Evolutionary conservation across 2,329 filamentous ascomycete species (phyloP), one percentile per base, ranked within the genome.

Genomic region (Colletotrichum destructivum): DNA sequence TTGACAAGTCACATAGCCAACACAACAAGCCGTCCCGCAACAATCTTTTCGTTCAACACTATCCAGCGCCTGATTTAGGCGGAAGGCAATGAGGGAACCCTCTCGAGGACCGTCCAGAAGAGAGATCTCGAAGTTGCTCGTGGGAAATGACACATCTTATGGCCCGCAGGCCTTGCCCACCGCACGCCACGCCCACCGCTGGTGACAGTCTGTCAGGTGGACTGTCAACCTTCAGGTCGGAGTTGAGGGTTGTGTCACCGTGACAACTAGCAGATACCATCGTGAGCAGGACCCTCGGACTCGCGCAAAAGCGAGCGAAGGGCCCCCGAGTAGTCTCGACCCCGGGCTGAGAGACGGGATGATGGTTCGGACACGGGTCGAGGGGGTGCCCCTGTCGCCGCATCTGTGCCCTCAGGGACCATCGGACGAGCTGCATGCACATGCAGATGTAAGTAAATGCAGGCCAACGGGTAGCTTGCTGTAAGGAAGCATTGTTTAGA

Each of bases 121-220:
- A 42, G 11, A 23, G n/a, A n/a, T 54, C 54, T 21, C 38, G 26
- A 21, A 60, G 26, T 6, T 23, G 59, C 52, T 55, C 26, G 35
- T 18, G 12, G 40, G 26, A n/a, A 52, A 54, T n/a, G n/a, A 42
- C 26, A 4, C 26, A 26, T 26, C 26, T 26, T 57, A 52, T 44
- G 57, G 57, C 47, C 64, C 52, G n/a, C 12, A 12, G 15, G 2
- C 9, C 11, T 52, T 21, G 15, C 38, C 55, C 42, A 66, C 62
- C 62, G 55, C 62, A 56, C 56, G 63, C 68, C 63, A 71, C 56
- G 51, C 47, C 62, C 62, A 57, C 55, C 62, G 56, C 56, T 42
- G 31, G 26, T 70, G 68, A 70, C 68, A 70, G 42, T 70, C 57
- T 70, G 68, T 66, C 68, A 70, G 49, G 49, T 51, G 31, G 21